Conservation (phyloP, 2,329 filamentous ascomycete species). For the Microsporum canis region DNA sequence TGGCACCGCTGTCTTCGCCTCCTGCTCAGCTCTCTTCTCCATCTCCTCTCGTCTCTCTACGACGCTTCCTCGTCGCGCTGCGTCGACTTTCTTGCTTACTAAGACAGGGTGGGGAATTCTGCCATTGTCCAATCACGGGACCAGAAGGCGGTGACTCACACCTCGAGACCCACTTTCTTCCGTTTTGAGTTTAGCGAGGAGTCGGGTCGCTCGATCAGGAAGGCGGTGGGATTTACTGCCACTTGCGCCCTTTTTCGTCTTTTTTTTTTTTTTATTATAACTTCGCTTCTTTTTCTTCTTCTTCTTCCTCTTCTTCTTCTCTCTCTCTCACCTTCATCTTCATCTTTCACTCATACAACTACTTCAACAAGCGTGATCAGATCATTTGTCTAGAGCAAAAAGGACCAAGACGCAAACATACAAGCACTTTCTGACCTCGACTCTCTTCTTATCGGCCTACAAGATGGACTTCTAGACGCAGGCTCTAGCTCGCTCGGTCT, state of each 20-base stretch:
- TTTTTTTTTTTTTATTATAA: not conserved
- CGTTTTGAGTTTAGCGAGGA: conserved; percentile 12
- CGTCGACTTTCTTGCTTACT: not conserved
- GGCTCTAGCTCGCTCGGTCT: conserved; percentile 21
- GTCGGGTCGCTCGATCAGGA: conserved; percentile 21
- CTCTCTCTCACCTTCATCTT: conserved; percentile 11
- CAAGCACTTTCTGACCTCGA: not conserved
- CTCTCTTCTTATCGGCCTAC: conserved; percentile 14
- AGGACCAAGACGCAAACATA: not conserved
- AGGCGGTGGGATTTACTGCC: conserved; percentile 2
- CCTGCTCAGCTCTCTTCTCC: not conserved
- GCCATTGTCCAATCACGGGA: conserved; percentile 20
- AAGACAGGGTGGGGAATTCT: not conserved
- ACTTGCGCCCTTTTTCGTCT: conserved; percentile 13
- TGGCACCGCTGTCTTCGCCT: not conserved
- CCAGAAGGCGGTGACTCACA: conserved; percentile 26
- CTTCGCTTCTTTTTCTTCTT: conserved; percentile 9
- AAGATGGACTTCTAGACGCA: conserved; percentile 31
- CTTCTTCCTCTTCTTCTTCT: conserved; percentile 13
- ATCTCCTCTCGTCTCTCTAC: not conserved
- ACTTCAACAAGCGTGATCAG: not conserved
- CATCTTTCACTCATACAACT: conserved; percentile 3
- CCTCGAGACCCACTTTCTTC: conserved; percentile 6
- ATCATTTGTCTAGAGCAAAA: too few species aligned
- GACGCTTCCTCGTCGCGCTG: not conserved